Evolutionary conservation across 2,329 filamentous ascomycete genomes (phyloP).

Genomic region (Ophiostoma sp.): DNA sequence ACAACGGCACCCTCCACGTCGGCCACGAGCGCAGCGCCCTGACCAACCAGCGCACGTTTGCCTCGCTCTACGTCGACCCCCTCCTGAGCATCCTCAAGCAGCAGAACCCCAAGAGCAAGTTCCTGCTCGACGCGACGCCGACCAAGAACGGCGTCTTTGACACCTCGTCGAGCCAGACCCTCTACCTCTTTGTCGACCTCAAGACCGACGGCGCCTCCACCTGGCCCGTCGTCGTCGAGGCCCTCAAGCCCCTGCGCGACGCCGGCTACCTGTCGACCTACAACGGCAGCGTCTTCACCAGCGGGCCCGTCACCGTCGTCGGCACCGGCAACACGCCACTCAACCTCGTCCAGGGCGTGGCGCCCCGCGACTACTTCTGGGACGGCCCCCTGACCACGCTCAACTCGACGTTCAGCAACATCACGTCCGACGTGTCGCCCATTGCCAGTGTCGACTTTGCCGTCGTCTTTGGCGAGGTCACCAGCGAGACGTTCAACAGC

Average conservation of each 20-base stretch:
- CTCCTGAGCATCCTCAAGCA: neutral
- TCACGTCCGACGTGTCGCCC: slow-evolving; percentile 6
- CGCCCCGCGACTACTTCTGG: slow-evolving; percentile 16
- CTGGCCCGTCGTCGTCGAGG: slow-evolving; percentile 8
- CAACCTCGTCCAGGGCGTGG: slow-evolving; percentile 8
- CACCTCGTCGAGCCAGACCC: slow-evolving; percentile 13
- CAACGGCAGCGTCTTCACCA: neutral
- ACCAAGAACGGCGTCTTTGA: slow-evolving; percentile 14
- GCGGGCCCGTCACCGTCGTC: slow-evolving; percentile 12
- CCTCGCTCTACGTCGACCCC: slow-evolving; percentile 14
- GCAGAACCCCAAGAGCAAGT: slow-evolving; percentile 15
- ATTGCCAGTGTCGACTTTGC: slow-evolving; percentile 14
- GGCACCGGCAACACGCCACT: slow-evolving; percentile 17
- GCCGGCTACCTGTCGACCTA: slow-evolving; percentile 16
- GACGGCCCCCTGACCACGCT: slow-evolving; percentile 11
- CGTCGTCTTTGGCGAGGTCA: slow-evolving; percentile 7
- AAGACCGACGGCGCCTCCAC: slow-evolving; percentile 13
- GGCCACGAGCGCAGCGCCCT: slow-evolving; percentile 13
- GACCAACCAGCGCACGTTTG: slow-evolving; percentile 2
- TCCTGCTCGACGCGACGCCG: neutral
- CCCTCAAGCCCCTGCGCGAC: slow-evolving; percentile 13
- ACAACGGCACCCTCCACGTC: slow-evolving; percentile 16
- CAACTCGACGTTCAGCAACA: slow-evolving; percentile 12
- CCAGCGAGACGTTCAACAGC: neutral
- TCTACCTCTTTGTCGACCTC: slow-evolving; percentile 18